Base-by-base conservation (phyloP, 2,329 filamentous ascomycete genomes). In the Fusarium humuli region DNA sequence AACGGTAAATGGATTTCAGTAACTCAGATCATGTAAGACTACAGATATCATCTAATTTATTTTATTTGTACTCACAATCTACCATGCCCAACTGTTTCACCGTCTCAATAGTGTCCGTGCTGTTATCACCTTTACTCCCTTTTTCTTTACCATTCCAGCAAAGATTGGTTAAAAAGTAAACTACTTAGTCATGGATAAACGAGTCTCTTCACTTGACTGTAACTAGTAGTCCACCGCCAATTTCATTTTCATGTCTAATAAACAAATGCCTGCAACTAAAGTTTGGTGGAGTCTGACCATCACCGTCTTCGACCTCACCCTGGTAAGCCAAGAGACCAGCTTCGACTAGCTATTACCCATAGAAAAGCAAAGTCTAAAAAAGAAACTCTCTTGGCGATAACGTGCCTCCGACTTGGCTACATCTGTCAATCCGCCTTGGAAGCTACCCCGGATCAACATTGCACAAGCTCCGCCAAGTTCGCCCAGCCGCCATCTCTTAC, bases 391-490 rank as follows among this genome's bases (percentile, higher is more conserved):
- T 64, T 64, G 61, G 61, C 48, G 22, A 22, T 18, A 40, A 41
- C 20, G 40, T 41, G 30, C 22, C 29, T 32, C 18, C 18, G 27
- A 52, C 61, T 66, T 66, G 54, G 63, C 61, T 30, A 45, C 62
- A 48, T 54, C 29, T 32, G 41, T 53, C 18, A 40, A 23, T 18
- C 18, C 32, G 49, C n/a, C 49, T 53, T 53, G 34, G 49, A 41
- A 41, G 25, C 54, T 65, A 69, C 65, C 65, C 65, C 65, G 18
- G 65, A 68, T 68, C 34, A 60, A 50, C 65, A 20, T 22, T 50
- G 48, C 65, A 42, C 59, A 68, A 65, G 59, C 53, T 60, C 53
- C 16, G 61, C 61, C 54, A 65, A 65, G 62, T 54, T 60, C 29
- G 42, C 62, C 62, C 54, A 65, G 61, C 61, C 34, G 48, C 54